Conservation (phyloP, 1,139 yeast genomes). For the Hyphopichia fennica region DNA sequence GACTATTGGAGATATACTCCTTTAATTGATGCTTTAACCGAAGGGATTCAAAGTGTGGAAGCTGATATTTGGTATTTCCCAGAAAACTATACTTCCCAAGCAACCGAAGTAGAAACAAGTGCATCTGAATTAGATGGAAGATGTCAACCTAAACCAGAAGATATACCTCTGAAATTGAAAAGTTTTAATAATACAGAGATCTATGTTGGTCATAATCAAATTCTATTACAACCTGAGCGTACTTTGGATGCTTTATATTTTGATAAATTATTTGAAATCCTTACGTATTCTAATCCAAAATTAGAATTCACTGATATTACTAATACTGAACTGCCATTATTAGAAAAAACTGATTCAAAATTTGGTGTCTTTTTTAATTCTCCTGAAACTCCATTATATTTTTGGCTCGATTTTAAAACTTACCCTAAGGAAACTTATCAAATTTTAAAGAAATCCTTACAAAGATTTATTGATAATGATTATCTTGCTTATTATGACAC, state of each 20-base stretch:
- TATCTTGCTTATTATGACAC: conserved; percentile 36
- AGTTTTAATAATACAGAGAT: conserved; percentile 35
- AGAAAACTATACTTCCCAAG: conserved; percentile 21
- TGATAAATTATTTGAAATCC: conserved; percentile 48
- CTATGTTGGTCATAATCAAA: conserved; percentile 68
- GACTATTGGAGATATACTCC: conserved; percentile 73
- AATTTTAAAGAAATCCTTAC: conserved; percentile 27
- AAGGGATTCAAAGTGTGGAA: conserved; percentile 65
- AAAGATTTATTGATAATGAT: conserved; percentile 32
- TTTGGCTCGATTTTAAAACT: conserved; percentile 47
- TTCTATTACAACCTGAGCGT: conserved; percentile 40
- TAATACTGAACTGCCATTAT: background rate
- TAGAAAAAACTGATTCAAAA: conserved; percentile 9
- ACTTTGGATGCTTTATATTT: conserved; percentile 56
- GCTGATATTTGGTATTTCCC: conserved; percentile 68
- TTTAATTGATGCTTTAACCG: conserved; percentile 57
- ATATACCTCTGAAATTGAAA: conserved; percentile 8
- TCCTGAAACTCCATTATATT: conserved; percentile 39
- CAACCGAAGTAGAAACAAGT: conserved; percentile 21
- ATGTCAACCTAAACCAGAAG: background rate
- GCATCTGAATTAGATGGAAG: conserved; percentile 9
- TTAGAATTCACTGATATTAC: conserved; percentile 9
- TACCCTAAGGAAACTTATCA: conserved; percentile 33
- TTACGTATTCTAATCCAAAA: conserved; percentile 46
- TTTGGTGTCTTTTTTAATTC: conserved; percentile 39